Evolutionary conservation across 495 filamentous ascomycete genomes (phyloP).

Genomic region (Penicillium samsonianum): DNA sequence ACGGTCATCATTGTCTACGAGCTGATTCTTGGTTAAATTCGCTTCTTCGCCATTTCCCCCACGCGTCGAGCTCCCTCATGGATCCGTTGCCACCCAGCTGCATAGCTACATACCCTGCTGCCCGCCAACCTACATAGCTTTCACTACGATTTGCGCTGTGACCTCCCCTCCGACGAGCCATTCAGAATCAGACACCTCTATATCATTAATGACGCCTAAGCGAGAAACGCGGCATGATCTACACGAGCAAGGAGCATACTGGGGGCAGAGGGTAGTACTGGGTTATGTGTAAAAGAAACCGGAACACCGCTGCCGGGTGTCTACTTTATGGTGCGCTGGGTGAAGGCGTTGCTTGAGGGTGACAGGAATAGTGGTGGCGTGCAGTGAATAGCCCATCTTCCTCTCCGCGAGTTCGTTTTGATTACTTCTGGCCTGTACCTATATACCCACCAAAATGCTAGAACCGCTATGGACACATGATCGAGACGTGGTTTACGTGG

Average conservation of each 20-base stretch:
- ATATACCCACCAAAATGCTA: background rate
- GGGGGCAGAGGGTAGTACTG: background rate
- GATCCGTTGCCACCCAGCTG: background rate
- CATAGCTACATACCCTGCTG: background rate
- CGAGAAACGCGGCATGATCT: constrained; percentile 14
- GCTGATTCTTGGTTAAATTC: constrained; percentile 74
- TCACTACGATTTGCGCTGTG: background rate
- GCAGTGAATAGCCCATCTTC: background rate
- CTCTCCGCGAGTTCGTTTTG: background rate
- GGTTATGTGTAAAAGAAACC: background rate
- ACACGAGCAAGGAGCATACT: constrained; percentile 17
- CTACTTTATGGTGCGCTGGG: background rate
- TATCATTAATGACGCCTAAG: constrained; percentile 3
- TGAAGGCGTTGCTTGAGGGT: background rate
- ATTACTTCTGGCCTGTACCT: background rate
- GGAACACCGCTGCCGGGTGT: background rate
- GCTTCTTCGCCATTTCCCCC: background rate
- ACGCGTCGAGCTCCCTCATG: background rate
- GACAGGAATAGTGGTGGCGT: background rate
- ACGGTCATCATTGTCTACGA: constrained; percentile 88
- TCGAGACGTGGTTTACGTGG: background rate
- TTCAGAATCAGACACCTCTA: background rate
- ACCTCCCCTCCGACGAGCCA: background rate
- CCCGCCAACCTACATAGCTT: background rate
- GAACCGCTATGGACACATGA: background rate